phyloP scores from a whole-genome alignment of 768 basidiomycete species.

The Lentinula sp. region DNA sequence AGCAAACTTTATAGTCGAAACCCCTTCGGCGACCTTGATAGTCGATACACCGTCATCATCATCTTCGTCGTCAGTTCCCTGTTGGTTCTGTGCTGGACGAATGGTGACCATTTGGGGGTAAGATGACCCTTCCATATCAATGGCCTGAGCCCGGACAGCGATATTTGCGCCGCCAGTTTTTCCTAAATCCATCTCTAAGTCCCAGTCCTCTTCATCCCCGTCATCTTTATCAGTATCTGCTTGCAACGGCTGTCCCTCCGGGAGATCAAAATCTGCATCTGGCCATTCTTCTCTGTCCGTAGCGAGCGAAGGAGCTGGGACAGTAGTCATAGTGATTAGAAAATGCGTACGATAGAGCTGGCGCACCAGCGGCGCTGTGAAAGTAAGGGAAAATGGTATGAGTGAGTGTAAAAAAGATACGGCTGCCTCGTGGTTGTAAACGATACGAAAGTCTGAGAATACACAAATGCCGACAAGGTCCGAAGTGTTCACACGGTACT shows the following conservation, averaged over 20 bases:
- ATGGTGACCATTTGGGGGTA: constrained; percentile 52
- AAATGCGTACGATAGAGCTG: constrained; percentile 15
- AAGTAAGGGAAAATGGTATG: constrained; percentile 14
- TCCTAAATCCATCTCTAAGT: constrained; percentile 66
- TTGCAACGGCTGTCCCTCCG: constrained; percentile 66
- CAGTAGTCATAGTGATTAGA: constrained; percentile 42
- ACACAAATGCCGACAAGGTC: neutral
- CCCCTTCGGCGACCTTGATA: constrained; percentile 73
- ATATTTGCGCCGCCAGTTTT: constrained; percentile 48
- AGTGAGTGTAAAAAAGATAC: constrained; percentile 12
- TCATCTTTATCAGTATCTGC: constrained; percentile 61
- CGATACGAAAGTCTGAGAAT: constrained; percentile 9
- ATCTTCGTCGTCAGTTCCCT: constrained; percentile 43
- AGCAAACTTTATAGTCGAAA: constrained; percentile 77
- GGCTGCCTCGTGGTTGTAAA: constrained; percentile 24
- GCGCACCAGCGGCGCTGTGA: constrained; percentile 14
- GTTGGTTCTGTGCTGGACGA: constrained; percentile 51
- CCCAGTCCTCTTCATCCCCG: constrained; percentile 72
- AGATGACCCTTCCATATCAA: constrained; percentile 32
- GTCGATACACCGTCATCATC: constrained; percentile 80
- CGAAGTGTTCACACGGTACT: neutral
- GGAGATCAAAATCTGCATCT: constrained; percentile 83
- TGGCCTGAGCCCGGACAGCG: constrained; percentile 22
- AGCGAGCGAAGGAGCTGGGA: constrained; percentile 51
- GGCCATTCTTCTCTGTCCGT: constrained; percentile 73